phyloP scores from a whole-genome alignment of 768 basidiomycete species.

The Tulasnella calospora region DNA sequence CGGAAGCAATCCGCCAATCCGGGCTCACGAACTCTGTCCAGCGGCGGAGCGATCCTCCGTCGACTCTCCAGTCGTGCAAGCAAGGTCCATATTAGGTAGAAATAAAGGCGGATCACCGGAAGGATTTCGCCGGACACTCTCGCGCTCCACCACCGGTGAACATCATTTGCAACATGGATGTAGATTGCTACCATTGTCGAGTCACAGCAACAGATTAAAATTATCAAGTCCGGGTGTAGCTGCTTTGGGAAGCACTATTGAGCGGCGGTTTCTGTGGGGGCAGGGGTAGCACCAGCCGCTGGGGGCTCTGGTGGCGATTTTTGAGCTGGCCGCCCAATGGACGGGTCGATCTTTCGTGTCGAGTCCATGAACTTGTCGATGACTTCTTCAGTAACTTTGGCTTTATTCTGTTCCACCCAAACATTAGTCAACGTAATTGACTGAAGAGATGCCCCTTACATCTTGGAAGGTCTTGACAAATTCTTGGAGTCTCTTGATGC shows the following conservation, averaged over 20 bases:
- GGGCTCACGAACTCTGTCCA: not conserved
- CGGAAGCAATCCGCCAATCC: not conserved
- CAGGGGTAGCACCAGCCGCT: not conserved
- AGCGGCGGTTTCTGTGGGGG: not conserved
- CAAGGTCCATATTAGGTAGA: not conserved
- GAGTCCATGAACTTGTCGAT: constrained; percentile 76
- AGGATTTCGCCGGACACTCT: not conserved
- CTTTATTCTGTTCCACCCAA: constrained; percentile 54
- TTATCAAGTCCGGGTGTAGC: not conserved
- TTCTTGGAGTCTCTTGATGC: constrained; percentile 74
- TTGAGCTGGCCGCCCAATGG: constrained; percentile 22
- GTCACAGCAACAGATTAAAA: not conserved
- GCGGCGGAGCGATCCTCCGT: not conserved
- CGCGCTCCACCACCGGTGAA: not conserved
- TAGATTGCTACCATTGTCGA: not conserved
- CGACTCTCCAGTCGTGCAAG: not conserved
- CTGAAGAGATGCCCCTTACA: constrained; percentile 31
- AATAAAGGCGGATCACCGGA: not conserved
- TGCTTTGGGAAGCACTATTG: not conserved
- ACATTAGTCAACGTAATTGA: not conserved
- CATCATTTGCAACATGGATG: not conserved
- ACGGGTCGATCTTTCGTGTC: constrained; percentile 61
- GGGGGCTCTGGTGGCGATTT: not conserved
- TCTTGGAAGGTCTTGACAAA: constrained; percentile 86
- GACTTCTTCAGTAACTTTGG: constrained; percentile 72